Evolutionary conservation across 306 rosid genomes (phyloP), one percentile per base, ranked within the genome.

Genomic region (Corylus heterophylla): DNA sequence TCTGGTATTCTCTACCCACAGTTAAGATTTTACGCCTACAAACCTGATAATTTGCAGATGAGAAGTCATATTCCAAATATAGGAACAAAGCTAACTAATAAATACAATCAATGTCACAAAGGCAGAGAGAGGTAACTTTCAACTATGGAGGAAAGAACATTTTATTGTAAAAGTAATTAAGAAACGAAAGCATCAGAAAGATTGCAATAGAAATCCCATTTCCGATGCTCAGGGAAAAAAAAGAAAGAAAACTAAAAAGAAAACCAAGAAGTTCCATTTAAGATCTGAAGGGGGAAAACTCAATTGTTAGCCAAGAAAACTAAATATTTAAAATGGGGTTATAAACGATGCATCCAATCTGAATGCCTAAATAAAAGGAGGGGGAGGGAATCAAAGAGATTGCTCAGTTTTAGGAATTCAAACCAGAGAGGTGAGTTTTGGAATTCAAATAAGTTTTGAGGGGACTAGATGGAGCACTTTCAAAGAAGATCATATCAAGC

Each of bases 21-120:
- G 87, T 83, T 72, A 95, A 86, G 80, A 95, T 90, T 80, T 90
- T 95, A 44, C 98, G 90, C 78, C 77, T 89, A 47, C 98, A 95
- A 37, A 76, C 98, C 98, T 94, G 83, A 63, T 48, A 82, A 82
- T 69, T 73, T 69, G 74, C 39, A 79, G 50, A 79, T 79, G 62
- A 83, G 62, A 81, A 75, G 82, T 76, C 72, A 86, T 25, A 42
- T 69, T 69, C 66, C 74, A 79, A 58, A 78, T 22, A 56, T 68
- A 56, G 78, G 80, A 14, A 54, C 70, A 37, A 54, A 54, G 16
- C 73, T 49, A 48, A 71, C 54, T 20, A 76, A 52, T 69, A 13
- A 42, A 42, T 9, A 8, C 72, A 49, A 55, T 71, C 68, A 69
- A 4, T 48, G 11, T 70, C 56, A 70, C 56, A 12, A 48, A 2